A percentile compares a stretch with the other conserved stretches of the same genome.
Evolutionary conservation across 768 basidiomycete genomes (phyloP).

Genomic region (Panellus pusillus): DNA sequence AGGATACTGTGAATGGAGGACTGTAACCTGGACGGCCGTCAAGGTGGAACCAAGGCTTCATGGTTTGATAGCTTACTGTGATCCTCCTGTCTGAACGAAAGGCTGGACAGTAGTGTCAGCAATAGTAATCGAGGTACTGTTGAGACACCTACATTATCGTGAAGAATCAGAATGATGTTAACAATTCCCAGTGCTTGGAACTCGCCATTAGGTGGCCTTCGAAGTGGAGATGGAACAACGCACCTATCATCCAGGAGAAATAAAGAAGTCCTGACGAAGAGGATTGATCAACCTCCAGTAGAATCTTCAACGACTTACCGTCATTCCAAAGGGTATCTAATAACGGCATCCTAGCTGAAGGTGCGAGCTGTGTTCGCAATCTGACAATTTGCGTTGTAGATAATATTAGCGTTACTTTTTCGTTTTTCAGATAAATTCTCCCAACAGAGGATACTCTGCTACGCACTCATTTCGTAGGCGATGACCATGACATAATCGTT

Average conservation of each 20-base stretch:
- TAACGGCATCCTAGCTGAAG: conserved; percentile 8
- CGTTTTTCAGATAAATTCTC: not conserved
- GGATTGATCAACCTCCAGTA: not conserved
- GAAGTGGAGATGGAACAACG: not conserved
- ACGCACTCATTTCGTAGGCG: conserved; percentile 17
- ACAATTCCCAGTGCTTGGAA: conserved; percentile 1
- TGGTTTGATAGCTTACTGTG: not conserved
- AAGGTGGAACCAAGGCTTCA: too few relatives aligned
- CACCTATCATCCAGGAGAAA: conserved; percentile 18
- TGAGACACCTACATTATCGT: not conserved
- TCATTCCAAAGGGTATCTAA: conserved; percentile 21
- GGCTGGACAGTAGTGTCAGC: not conserved
- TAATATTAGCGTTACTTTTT: conserved; percentile 11
- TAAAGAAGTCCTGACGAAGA: conserved; percentile 11
- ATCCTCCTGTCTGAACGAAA: not conserved
- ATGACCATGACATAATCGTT: conserved; percentile 10
- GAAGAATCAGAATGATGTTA: conserved; percentile 13
- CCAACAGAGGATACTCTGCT: not conserved
- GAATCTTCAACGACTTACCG: not conserved
- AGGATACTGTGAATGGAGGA: too few relatives aligned
- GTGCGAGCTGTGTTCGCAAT: conserved; percentile 7
- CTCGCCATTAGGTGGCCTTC: not conserved
- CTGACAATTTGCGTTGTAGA: conserved; percentile 13
- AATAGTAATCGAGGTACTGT: not conserved
- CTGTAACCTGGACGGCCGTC: too few relatives aligned